Evolutionary conservation across 2,329 filamentous ascomycete species (phyloP).

Genomic region (Mycosphaerella sp.): DNA sequence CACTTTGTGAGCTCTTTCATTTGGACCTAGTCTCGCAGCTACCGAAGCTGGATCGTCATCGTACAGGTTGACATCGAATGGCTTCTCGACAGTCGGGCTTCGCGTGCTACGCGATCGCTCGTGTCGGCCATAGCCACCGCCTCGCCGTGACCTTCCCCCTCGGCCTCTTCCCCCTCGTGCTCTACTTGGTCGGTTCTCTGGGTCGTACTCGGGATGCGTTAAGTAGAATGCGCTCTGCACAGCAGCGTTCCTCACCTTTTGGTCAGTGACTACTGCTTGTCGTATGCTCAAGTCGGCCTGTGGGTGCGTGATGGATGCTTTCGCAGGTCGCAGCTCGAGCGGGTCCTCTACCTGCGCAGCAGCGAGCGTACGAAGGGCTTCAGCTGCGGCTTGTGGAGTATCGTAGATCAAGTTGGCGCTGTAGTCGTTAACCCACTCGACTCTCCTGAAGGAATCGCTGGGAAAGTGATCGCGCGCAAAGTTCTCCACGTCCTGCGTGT

Average conservation of each 20-base stretch:
- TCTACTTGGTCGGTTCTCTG: constrained; percentile 59
- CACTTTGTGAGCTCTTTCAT: constrained; percentile 8
- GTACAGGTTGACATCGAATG: constrained; percentile 74
- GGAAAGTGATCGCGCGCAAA: constrained; percentile 61
- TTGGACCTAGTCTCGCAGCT: constrained; percentile 4
- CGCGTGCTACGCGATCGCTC: constrained; percentile 35
- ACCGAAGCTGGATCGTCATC: constrained; percentile 55
- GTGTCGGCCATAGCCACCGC: constrained; percentile 54
- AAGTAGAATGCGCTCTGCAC: constrained; percentile 86
- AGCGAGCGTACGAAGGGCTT: constrained; percentile 50
- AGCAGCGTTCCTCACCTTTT: constrained; percentile 71
- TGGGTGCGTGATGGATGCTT: constrained; percentile 56
- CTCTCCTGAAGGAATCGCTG: constrained; percentile 49
- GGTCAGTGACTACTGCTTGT: constrained; percentile 67
- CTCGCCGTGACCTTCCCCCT: constrained; percentile 38
- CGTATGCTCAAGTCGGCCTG: constrained; percentile 66
- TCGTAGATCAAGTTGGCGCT: constrained; percentile 81
- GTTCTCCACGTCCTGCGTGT: constrained; percentile 69
- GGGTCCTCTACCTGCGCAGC: constrained; percentile 31
- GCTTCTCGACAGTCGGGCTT: constrained; percentile 31
- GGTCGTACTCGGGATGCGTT: constrained; percentile 82
- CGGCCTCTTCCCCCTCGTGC: constrained; percentile 27
- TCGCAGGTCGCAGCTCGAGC: constrained; percentile 63
- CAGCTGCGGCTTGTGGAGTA: constrained; percentile 47
- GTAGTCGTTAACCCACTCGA: constrained; percentile 95